Base-by-base conservation (phyloP, 352 stramenopile genomes). In the Globisporangium nagaii region DNA sequence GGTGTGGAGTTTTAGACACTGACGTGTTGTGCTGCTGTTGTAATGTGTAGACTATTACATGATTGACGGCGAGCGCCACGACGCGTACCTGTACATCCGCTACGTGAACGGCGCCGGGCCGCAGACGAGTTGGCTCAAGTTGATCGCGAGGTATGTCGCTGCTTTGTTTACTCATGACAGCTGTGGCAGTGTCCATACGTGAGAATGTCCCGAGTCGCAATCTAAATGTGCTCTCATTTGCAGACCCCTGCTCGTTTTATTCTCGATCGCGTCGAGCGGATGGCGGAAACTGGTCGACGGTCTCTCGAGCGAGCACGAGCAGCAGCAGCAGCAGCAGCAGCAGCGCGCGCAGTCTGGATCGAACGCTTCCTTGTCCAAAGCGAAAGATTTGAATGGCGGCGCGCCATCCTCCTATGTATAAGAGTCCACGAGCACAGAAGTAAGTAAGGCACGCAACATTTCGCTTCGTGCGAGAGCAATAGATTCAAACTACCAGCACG, bases 71-170 rank as follows among this genome's bases (percentile, higher is more conserved):
- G 73, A 79, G 22, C 78, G 76, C 24, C 84, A 95, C 61, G 75
- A 89, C 24, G 84, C 84, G 13, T 92, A 91, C 53, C 66, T 95
- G 27, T 95, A 93, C 62, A 95, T 95, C 43, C 68, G 61, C 32
- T 93, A 93, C 62, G 78, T 95, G 37, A 95, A 95, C 55, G 81
- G 79, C 27, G 82, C 79, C 2, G 55, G 62, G 19, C 68, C 77
- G 17, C 82, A 79, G 37, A 62, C 62, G 31, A 67, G 78, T 13
- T 94, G 84, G 84, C 64, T 92, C 27, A 76, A 89, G 52, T 48
- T 84, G 40, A 61, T 89, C 35, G 66, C 79, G 54, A 75, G 72
- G 75, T 88, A 65, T 28, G 34, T 51, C 11, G 24, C 3, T 43
- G 8, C 19, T 0, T 5, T n/a, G 24, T n/a, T 28, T 28, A 22